phyloP scores from a whole-genome alignment of 768 basidiomycete genomes.

The Baorangia bicolor region DNA sequence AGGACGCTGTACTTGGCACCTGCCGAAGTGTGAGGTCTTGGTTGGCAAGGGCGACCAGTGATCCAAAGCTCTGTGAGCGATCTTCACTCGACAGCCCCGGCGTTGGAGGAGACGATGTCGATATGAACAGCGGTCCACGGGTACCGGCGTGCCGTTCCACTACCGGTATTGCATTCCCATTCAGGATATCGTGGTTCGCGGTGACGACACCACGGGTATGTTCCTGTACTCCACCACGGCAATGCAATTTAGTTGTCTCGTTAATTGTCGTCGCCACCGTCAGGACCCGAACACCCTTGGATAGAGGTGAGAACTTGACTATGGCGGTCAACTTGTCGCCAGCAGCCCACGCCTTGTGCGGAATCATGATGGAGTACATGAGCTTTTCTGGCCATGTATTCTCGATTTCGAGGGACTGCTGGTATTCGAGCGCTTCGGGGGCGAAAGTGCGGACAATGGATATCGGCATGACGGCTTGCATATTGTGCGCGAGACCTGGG shows the following conservation, averaged over 20 bases:
- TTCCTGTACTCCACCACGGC: slow-evolving; percentile 56
- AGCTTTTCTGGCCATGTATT: slow-evolving; percentile 98
- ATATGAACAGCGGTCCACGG: background rate
- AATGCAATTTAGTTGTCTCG: slow-evolving; percentile 67
- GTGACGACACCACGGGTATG: slow-evolving; percentile 59
- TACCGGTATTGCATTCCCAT: slow-evolving; percentile 51
- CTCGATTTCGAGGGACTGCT: slow-evolving; percentile 92
- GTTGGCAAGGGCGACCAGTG: background rate
- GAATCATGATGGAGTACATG: slow-evolving; percentile 92
- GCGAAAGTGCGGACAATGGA: slow-evolving; percentile 71
- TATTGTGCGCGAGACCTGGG: slow-evolving; percentile 68
- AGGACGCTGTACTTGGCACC: slow-evolving; percentile 14
- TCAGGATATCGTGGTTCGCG: slow-evolving; percentile 64
- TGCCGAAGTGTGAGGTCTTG: slow-evolving; percentile 16
- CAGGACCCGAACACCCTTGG: slow-evolving; percentile 78
- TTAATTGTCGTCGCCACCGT: slow-evolving; percentile 66
- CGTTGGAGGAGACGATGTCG: slow-evolving; percentile 1
- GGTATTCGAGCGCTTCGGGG: slow-evolving; percentile 88
- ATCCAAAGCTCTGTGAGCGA: slow-evolving; percentile 16
- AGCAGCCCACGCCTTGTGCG: slow-evolving; percentile 94
- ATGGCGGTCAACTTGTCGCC: slow-evolving; percentile 81
- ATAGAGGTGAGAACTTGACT: slow-evolving; percentile 83
- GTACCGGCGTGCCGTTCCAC: slow-evolving; percentile 12
- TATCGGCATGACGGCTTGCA: slow-evolving; percentile 61
- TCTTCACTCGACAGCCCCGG: slow-evolving; percentile 19